A percentile compares a stretch with the other conserved stretches of the same genome.
phyloP scores from a whole-genome alignment of 768 basidiomycete species.

The Boletales sp. region DNA sequence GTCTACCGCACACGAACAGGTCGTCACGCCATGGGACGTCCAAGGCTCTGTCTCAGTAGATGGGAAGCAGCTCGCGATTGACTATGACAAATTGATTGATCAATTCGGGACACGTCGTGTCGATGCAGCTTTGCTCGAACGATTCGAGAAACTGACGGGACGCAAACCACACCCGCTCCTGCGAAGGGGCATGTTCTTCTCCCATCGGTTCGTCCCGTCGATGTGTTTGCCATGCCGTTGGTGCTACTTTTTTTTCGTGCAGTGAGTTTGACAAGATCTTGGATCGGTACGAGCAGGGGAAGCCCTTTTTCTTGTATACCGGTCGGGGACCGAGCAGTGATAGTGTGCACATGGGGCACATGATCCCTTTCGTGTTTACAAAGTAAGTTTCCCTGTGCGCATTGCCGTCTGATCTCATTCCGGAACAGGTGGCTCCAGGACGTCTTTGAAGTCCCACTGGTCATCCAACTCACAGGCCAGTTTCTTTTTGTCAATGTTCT shows the following conservation, averaged over 20 bases:
- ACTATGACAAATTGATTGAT: slow-evolving; percentile 92
- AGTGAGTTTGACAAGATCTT: slow-evolving; percentile 94
- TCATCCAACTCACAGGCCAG: slow-evolving; percentile 91
- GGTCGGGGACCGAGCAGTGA: slow-evolving; percentile 95
- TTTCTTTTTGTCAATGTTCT: background rate
- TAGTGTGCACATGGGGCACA: slow-evolving; percentile 96
- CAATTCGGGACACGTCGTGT: slow-evolving; percentile 91
- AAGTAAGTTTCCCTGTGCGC: slow-evolving; percentile 54
- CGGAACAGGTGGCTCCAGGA: slow-evolving; percentile 86
- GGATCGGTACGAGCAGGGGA: slow-evolving; percentile 93
- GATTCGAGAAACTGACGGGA: slow-evolving; percentile 92
- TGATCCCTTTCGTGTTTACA: slow-evolving; percentile 96
- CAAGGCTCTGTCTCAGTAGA: slow-evolving; percentile 85
- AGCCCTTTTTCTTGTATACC: slow-evolving; percentile 98
- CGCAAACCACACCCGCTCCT: slow-evolving; percentile 83
- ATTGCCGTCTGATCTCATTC: slow-evolving; percentile 1
- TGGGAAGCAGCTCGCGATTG: slow-evolving; percentile 89
- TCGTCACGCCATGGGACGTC: slow-evolving; percentile 98
- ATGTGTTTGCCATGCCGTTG: background rate
- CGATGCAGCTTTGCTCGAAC: slow-evolving; percentile 69
- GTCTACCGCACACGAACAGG: slow-evolving; percentile 50
- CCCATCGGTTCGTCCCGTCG: slow-evolving; percentile 70
- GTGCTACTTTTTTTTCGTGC: background rate
- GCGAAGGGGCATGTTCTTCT: slow-evolving; percentile 94
- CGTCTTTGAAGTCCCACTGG: slow-evolving; percentile 90